Conservation (phyloP, 768 basidiomycete genomes). For the Lenzites betulinus region DNA sequence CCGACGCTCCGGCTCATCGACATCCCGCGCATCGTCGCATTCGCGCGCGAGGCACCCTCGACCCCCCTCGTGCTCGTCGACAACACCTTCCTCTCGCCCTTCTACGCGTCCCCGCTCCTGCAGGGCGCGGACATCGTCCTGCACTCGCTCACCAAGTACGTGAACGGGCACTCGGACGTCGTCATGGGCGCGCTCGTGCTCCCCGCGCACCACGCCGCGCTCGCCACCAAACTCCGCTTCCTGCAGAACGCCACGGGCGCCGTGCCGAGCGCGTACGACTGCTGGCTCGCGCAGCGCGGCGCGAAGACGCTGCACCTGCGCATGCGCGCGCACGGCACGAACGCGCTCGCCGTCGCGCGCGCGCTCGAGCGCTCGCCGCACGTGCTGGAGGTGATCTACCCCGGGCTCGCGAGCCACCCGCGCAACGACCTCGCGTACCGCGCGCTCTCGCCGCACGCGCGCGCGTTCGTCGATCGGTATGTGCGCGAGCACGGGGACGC, state of each 20-base stretch:
- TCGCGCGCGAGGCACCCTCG: slow-evolving; percentile 64
- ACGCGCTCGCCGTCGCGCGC: slow-evolving; percentile 75
- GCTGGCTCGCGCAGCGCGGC: slow-evolving; percentile 88
- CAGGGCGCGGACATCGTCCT: slow-evolving; percentile 84
- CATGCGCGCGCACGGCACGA: slow-evolving; percentile 83
- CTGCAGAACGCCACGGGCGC: slow-evolving; percentile 89
- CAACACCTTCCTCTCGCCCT: slow-evolving; percentile 94
- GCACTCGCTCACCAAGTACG: slow-evolving; percentile 86
- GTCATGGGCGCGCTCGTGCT: slow-evolving; percentile 86
- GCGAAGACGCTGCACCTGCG: slow-evolving; percentile 90
- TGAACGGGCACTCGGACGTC: slow-evolving; percentile 94
- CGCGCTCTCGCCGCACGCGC: slow-evolving; percentile 69
- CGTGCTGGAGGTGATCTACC: slow-evolving; percentile 86
- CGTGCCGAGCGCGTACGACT: slow-evolving; percentile 83
- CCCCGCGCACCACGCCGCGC: slow-evolving; percentile 49
- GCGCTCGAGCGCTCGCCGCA: slow-evolving; percentile 54
- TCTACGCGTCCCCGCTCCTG: slow-evolving; percentile 84
- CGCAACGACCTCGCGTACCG: slow-evolving; percentile 64
- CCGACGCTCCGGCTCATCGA: slow-evolving; percentile 88
- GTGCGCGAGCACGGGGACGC: slow-evolving; percentile 33
- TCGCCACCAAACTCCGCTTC: slow-evolving; percentile 70
- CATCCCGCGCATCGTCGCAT: slow-evolving; percentile 65
- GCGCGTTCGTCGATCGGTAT: slow-evolving; percentile 54
- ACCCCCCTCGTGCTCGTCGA: slow-evolving; percentile 85
- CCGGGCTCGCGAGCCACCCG: slow-evolving; percentile 71